A percentile compares a stretch with the other conserved stretches of the same genome.
These are phyloP conservation scores for Vigna radiata DNA, from an alignment of 306 rosid genomes.

Conservation along the genomic window DNA sequence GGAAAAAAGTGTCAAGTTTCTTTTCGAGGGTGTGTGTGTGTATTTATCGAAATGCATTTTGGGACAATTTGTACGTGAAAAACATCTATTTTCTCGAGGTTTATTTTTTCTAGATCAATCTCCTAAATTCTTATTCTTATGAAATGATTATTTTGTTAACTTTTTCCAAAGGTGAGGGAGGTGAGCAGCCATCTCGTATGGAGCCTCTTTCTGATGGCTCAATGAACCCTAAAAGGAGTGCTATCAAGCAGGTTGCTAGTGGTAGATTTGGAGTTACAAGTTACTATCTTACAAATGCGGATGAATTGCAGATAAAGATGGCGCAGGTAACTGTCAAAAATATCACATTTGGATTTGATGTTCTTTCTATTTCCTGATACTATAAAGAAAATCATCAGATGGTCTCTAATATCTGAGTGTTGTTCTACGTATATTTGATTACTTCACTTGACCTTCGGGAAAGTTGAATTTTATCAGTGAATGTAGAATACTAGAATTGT, in stretches of 20 bases:
- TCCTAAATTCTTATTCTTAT: background rate
- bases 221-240: constrained; percentile 15
- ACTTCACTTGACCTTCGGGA: background rate
- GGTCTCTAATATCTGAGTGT: background rate
- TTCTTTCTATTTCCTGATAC: background rate
- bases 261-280: constrained; percentile 28
- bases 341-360: background rate
- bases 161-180: constrained; percentile 19
- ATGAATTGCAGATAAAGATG: constrained; percentile 26
- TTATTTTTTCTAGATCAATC: background rate
- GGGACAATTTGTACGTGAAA: background rate
- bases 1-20: background rate
- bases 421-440: background rate
- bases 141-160: background rate
- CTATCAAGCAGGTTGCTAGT: constrained; percentile 22
- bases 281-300: constrained; percentile 19
- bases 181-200: constrained; percentile 31
- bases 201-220: constrained; percentile 29
- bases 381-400: background rate
- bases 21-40: constrained; percentile 35
- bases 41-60: constrained; percentile 12
- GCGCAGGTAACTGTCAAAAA: constrained; percentile 24
- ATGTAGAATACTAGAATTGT: background rate
- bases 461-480: background rate
- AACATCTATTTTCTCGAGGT: background rate